phyloP scores from a whole-genome alignment of 2,329 filamentous ascomycete genomes.

The Chrysosporium keratinophilum region DNA sequence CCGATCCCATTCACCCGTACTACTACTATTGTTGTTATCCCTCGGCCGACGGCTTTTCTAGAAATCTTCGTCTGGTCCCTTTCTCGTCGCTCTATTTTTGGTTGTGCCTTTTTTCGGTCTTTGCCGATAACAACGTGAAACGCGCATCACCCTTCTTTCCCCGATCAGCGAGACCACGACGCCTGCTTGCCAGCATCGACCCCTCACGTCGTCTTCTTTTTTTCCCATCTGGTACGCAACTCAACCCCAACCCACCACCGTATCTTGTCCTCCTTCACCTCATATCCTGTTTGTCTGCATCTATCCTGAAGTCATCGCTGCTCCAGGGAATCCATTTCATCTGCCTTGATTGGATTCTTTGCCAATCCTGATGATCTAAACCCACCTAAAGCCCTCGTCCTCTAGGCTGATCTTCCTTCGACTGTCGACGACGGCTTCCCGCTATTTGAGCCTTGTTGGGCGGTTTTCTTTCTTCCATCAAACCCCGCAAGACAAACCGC shows the following conservation, averaged over 20 bases:
- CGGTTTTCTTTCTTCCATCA: not conserved
- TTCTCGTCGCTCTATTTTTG: too few relatives aligned
- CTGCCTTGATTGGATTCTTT: not conserved
- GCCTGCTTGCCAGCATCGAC: not conserved
- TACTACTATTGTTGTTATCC: not conserved
- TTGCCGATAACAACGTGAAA: too few relatives aligned
- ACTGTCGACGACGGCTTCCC: not conserved
- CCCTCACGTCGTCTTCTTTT: not conserved
- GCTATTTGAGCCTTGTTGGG: not conserved
- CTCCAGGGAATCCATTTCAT: not conserved
- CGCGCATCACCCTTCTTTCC: too few relatives aligned
- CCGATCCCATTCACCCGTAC: not conserved
- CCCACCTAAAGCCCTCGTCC: not conserved
- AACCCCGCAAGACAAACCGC: conserved; percentile 1
- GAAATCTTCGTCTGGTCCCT: too few relatives aligned
- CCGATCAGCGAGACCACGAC: too few relatives aligned
- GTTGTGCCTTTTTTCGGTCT: too few relatives aligned
- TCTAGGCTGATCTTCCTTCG: not conserved
- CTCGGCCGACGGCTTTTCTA: not conserved
- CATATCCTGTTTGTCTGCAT: conserved; percentile 1
- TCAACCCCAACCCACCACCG: not conserved
- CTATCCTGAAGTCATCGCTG: conserved; percentile 2
- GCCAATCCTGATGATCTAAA: conserved; percentile 9
- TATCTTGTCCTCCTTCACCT: not conserved
- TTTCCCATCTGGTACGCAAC: not conserved